Base-by-base conservation (phyloP, 1,139 yeast species). In the Protomyces pachydermus region DNA sequence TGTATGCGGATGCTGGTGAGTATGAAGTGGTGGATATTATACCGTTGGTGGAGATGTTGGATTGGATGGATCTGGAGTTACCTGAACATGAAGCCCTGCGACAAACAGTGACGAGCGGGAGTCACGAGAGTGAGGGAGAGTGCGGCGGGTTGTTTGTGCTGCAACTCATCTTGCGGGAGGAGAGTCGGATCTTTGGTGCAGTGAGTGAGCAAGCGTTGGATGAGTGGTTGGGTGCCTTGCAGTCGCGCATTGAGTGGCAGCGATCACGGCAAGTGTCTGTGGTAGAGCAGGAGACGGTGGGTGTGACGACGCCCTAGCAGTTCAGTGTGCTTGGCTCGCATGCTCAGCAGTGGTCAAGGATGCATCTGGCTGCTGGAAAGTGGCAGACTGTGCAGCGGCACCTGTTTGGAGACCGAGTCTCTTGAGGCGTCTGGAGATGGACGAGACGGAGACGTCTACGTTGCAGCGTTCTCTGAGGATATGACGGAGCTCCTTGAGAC, bases 151-250 rank as follows among this genome's bases (percentile, higher is more conserved):
- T 18, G 12, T 42, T 6, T 42, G 48, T 42, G 9, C 10, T 42
- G 48, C 48, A 42, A 18, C 16, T 42, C 23, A 42, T 42, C 23
- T 5, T 42, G 9, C 20, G 18, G 12, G 23, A 42, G 12, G 48
- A 42, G 48, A 42, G 48, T 18, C 20, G 48, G 6, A 42, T 42
- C 18, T 42, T 42, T n/a, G 48, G 23, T 5, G 48, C 48, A 2
- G 25, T 23, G 25, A 42, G 48, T 42, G 62, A 58, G 45, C 10
- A 8, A n/a, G 48, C 28, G 20, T 14, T 58, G 28, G 62, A 58
- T 39, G 52, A 52, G 20, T 58, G 62, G 62, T 28, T 58, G 12
- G 62, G 62, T 8, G 62, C 51, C n/a, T 28, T 58, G 16, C 53
- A 58, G 45, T 38, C 52, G n/a, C 56, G 62, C 3, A 37, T 58